Evolutionary conservation across 1,284 basidiomycete genomes (phyloP), one percentile per base, ranked within the genome.

Genomic region (Puccinia sorghi): DNA sequence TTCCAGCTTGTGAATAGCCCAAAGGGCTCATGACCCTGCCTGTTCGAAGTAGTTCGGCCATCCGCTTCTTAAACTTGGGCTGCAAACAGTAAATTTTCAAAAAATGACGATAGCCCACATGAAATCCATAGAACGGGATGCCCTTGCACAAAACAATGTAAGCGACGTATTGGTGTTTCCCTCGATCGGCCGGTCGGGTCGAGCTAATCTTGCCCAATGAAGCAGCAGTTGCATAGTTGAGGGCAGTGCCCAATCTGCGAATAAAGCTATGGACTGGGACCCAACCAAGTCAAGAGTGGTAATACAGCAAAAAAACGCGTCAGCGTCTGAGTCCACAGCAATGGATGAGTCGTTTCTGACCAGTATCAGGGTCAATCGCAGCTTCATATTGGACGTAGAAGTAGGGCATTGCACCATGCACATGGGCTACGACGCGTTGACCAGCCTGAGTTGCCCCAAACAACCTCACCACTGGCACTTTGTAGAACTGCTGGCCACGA

Each of bases 51-150:
- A 95, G 89, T 22, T 92, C 89, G 50, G 89, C 88, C 17, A 90
- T 88, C 25, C 92, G 90, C 81, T 87, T 89, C 80, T 91, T 86
- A 81, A 89, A 85, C 1, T 87, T 84, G 6, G 94, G 93, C 82
- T 97, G 90, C 67, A 87, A 87, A 77, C 95, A 86, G 81, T 90
- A 87, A 70, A 99, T 89, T 85, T 97, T 97, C 85, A 99, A 89
- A 85, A 93, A 99, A 39, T 94, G 94, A 12, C 88, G 88, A 83
- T 93, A 92, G 37, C 90, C 89, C 22, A 92, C 87, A 84, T 95
- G 92, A 85, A 95, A 98, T 9, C 96, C 96, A 85, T 98, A 99
- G 85, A 98, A 97, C 81, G 92, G 91, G 27, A 93, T 86, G n/a
- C 94, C 96, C 86, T 98, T 98, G 82, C 95, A 93, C 50, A 96